Evolutionary conservation across 257 asterid genomes (phyloP).

Genomic region (Nicotiana otophora): DNA sequence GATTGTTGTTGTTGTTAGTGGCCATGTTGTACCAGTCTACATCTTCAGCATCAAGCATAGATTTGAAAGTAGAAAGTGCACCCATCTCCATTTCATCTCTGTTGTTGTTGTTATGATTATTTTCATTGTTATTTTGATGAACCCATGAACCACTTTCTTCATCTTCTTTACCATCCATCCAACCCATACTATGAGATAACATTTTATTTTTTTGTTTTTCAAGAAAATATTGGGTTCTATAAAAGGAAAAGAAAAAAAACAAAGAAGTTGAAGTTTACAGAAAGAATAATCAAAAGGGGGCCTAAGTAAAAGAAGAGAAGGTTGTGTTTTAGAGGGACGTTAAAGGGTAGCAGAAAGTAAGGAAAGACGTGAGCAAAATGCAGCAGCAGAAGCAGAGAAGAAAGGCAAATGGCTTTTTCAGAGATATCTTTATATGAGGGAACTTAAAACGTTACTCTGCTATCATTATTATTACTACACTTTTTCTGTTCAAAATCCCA

Average conservation of each 20-base stretch:
- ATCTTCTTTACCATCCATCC: conserved; percentile 62
- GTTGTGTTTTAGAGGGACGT: background rate
- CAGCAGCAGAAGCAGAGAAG: conserved; percentile 19
- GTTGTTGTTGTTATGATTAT: conserved; percentile 2
- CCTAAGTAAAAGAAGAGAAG: background rate
- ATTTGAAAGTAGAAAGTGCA: conserved; percentile 52
- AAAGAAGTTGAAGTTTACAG: background rate
- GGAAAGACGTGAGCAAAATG: conserved; percentile 11
- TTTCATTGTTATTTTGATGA: conserved; percentile 19
- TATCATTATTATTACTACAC: background rate
- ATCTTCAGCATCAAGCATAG: conserved; percentile 66
- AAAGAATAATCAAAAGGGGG: background rate
- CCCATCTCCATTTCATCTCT: conserved; percentile 50
- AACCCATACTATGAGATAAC: conserved; percentile 62
- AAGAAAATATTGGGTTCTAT: background rate
- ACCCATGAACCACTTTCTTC: conserved; percentile 51
- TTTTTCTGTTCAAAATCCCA: background rate
- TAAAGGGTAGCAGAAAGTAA: conserved; percentile 11
- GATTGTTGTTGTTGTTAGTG: conserved; percentile 11
- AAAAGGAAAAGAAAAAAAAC: background rate
- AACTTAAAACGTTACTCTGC: conserved; percentile 23
- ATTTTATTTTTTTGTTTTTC: conserved; percentile 18
- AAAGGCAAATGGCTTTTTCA: conserved; percentile 25
- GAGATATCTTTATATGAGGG: conserved; percentile 17
- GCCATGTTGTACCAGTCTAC: conserved; percentile 59